These are phyloP conservation scores for Bromus sterilis DNA, from an alignment of 176 grass and related monocot species.

Conservation along the genomic window DNA sequence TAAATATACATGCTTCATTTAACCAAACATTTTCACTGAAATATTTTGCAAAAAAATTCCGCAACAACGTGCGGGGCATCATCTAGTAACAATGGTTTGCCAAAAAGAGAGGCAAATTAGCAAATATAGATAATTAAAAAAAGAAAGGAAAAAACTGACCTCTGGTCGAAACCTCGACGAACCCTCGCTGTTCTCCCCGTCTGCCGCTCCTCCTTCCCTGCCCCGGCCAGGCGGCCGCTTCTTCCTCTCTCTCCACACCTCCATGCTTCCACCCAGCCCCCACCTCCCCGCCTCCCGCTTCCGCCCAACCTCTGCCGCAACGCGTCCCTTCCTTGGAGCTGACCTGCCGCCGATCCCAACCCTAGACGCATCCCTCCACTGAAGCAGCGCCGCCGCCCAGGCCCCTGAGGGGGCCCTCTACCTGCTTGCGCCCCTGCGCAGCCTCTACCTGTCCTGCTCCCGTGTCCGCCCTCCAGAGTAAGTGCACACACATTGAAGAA, in stretches of 20 bases:
- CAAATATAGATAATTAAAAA: too few relatives aligned
- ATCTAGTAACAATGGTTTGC: too few relatives aligned
- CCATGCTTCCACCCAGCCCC: background rate
- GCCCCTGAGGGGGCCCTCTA: background rate
- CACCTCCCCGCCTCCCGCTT: background rate
- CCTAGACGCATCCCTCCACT: background rate
- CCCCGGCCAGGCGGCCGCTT: background rate
- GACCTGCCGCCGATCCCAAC: background rate
- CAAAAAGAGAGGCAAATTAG: too few relatives aligned
- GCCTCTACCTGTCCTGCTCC: background rate
- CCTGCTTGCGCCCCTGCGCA: background rate
- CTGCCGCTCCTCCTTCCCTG: background rate
- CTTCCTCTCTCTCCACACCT: background rate
- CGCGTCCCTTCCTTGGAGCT: background rate
- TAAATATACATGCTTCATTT: too few relatives aligned
- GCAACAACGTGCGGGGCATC: too few relatives aligned
- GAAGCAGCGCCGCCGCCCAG: background rate
- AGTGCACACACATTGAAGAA: background rate
- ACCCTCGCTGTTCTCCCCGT: background rate
- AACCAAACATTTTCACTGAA: too few relatives aligned
- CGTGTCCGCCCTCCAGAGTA: background rate
- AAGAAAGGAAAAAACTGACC: background rate
- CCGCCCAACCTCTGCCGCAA: background rate
- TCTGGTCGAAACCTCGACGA: background rate
- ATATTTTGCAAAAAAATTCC: too few relatives aligned